Evolutionary conservation across 2,329 filamentous ascomycete genomes (phyloP), one percentile per base, ranked within the genome.

Genomic region (Colletotrichum aenigma): DNA sequence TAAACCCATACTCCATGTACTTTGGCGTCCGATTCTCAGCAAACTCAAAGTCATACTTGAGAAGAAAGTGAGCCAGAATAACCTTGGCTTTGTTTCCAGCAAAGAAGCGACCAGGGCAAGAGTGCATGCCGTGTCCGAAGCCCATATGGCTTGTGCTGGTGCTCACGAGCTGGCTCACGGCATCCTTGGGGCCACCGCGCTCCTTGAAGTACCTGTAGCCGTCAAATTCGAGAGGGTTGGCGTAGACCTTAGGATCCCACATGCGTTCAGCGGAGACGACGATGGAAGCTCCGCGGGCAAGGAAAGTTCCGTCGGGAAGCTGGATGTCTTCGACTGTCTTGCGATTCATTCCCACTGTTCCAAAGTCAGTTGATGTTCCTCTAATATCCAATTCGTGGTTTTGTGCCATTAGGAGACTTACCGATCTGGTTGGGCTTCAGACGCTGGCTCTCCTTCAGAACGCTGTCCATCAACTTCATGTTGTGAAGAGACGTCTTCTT

Each of bases 61-160:
- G 68, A 2, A 70, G 58, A 8, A 70, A 30, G 3, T 70, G 60
- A 34, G 60, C 38, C 15, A 70, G 8, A 7, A 65, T 21, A 12
- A 70, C 30, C 38, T 70, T 70, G 38, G 60, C 56, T 60, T 70
- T 60, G 26, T 64, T 48, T 7, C 56, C 30, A 15, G 60, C 68
- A 24, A 64, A 70, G 55, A 66, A 77, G 52, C 68, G 77, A 1
- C 68, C 68, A 1, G 68, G 60, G 21, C 68, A 70, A 18, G 68
- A 48, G 43, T 70, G 68, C 38, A 55, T 64, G 4, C 69, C 69
- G 34, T 58, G 62, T 4, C 69, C 61, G n/a, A 71, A 71, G 26
- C 69, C 69, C 43, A 56, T 71, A 52, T 71, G 69, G 24, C 52
- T 36, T 18, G 34, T 32, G 26, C 69, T 66, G 5, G 62, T 65